Evolutionary conservation across 1,284 basidiomycete species (phyloP).

Genomic region (Rhizoctonia solani): DNA sequence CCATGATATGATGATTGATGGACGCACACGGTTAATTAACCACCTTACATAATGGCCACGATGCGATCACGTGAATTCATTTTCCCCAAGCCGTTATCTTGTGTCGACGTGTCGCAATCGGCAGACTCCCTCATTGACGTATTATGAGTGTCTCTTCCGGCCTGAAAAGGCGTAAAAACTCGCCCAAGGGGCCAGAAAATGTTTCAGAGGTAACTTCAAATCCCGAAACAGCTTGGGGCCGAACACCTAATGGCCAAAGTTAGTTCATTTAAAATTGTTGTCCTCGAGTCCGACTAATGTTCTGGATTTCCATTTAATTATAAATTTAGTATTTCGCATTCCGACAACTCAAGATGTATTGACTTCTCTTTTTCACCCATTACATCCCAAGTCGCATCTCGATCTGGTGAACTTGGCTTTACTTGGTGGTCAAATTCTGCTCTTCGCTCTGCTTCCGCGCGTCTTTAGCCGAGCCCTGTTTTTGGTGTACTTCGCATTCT

Average conservation of each 20-base stretch:
- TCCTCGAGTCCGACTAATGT: too few relatives aligned
- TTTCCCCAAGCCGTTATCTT: neutral
- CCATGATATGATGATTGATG: too few relatives aligned
- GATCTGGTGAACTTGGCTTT: slow-evolving; percentile 85
- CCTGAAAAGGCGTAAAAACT: neutral
- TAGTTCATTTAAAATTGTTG: neutral
- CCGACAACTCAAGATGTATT: slow-evolving; percentile 96
- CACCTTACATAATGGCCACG: too few relatives aligned
- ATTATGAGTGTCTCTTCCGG: slow-evolving; percentile 10
- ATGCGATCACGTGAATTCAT: neutral
- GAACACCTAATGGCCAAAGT: slow-evolving; percentile 13
- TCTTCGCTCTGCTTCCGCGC: slow-evolving; percentile 73
- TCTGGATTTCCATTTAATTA: neutral
- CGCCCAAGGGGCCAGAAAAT: neutral
- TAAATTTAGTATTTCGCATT: slow-evolving; percentile 79
- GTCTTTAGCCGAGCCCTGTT: slow-evolving; percentile 68
- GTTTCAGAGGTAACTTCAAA: neutral
- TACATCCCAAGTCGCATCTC: slow-evolving; percentile 87
- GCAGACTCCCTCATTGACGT: neutral
- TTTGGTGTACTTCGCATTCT: slow-evolving; percentile 87
- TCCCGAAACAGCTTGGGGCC: slow-evolving; percentile 19
- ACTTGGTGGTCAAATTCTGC: slow-evolving; percentile 74
- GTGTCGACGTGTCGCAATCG: neutral
- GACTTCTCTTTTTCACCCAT: slow-evolving; percentile 87
- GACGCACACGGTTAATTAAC: too few relatives aligned